These are phyloP conservation scores for Chlorella sp. DNA, from an alignment of 139 green algal species.

Conservation along the genomic window DNA sequence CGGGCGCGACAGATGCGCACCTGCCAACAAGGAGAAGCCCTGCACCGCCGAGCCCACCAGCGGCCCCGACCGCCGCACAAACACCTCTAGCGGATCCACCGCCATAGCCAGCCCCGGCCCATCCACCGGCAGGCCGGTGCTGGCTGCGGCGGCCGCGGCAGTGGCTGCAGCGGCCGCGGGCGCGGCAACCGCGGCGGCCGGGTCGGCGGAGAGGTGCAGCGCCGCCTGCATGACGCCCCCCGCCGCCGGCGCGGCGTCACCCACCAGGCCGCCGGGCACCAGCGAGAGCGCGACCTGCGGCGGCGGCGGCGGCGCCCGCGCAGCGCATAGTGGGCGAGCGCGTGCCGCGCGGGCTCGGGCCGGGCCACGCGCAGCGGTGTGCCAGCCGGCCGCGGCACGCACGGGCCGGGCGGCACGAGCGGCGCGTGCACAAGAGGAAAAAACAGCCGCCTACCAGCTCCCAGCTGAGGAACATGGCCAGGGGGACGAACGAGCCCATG, in stretches of 20 bases:
- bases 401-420: background rate
- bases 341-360: no score
- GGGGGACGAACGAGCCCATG: conserved; percentile 51
- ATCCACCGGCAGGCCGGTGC: background rate
- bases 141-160: no score
- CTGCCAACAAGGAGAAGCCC: conserved; percentile 64
- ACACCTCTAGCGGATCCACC: conserved; percentile 44
- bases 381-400: no score
- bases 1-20: no score
- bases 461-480: conserved; percentile 77
- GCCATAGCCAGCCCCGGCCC: background rate
- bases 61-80: conserved; percentile 34
- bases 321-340: no score
- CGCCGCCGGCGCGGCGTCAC: background rate
- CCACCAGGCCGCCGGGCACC: conserved; percentile 5
- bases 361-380: no score
- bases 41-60: conserved; percentile 29
- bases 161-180: background rate
- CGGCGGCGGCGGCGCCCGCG: no score
- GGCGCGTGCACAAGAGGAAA: background rate
- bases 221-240: background rate
- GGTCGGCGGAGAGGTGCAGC: background rate
- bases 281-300: conserved; percentile 17
- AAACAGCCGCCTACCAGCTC: conserved; percentile 61
- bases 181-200: background rate